Evolutionary conservation across 208 protist species (phyloP), one percentile per base, ranked within the genome.

Genomic region (Chromosphaera perkinsii): DNA sequence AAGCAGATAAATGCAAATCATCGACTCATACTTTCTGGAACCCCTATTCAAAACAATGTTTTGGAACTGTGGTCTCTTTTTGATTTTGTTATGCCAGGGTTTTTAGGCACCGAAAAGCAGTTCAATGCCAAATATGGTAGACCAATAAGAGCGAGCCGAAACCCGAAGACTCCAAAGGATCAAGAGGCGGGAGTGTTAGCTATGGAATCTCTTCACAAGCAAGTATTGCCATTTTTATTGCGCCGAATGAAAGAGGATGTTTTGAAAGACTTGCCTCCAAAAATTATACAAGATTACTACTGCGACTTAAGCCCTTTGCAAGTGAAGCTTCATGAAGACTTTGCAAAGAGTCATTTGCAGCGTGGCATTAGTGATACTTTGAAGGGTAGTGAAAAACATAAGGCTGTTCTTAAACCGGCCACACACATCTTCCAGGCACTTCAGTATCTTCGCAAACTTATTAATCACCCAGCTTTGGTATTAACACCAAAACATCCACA

Each of bases 81-180:
- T 73, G 89, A 94, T 58, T 94, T 94, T 52, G 71, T 95, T 10
- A 92, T 94, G 87, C 91, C 91, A 0, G 88, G 89, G 1, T 94
- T 90, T 67, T 73, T 95, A 14, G 88, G 88, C 22, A 90, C 75
- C 0, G 78, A 83, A 54, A 39, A 51, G 9, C 60, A 83, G 4
- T 93, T 93, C 69, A 52, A 83, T 24, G 55, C 72, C 12, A n/a
- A 55, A 12, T 93, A 87, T 68, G 64, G 60, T 17, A 75, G 76
- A 66, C 86, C 88, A 24, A 93, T 92, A 42, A 52, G 79, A 0
- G 62, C 63, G 0, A 61, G 63, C 20, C 55, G 70, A 39, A 74
- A 79, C 43, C 64, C 80, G 17, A 79, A 79, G 20, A 73, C 72
- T 20, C 49, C 56, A 0, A 24, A 22, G 1, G 67, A 84, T 17